Evolutionary conservation across 1,284 basidiomycete genomes (phyloP).

Genomic region (Inonotus obliquus): DNA sequence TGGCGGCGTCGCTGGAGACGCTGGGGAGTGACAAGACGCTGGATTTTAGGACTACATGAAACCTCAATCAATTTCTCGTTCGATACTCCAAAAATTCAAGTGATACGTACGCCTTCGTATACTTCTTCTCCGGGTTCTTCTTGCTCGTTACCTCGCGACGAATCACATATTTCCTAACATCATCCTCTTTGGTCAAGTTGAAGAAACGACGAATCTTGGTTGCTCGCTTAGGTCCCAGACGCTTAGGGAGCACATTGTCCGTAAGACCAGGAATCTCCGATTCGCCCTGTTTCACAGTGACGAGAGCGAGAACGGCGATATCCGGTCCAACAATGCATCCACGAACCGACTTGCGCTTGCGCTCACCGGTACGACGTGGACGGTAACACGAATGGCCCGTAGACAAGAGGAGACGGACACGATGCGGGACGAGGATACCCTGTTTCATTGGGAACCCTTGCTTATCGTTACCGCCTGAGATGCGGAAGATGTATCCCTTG

Average conservation of each 20-base stretch:
- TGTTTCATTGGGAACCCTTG: constrained; percentile 99
- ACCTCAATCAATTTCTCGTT: constrained; percentile 4
- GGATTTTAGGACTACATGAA: constrained; percentile 70
- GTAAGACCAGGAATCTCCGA: constrained; percentile 90
- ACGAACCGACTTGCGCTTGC: constrained; percentile 97
- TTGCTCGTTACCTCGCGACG: constrained; percentile 83
- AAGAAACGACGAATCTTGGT: constrained; percentile 98
- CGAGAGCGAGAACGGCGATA: constrained; percentile 91
- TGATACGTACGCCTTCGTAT: constrained; percentile 89
- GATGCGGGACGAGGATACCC: constrained; percentile 93
- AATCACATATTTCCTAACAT: constrained; percentile 96
- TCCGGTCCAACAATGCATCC: constrained; percentile 97
- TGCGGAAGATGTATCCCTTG: constrained; percentile 96
- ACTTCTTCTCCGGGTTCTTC: constrained; percentile 93
- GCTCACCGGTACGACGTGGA: constrained; percentile 88
- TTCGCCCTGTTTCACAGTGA: constrained; percentile 98
- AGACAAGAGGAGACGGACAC: constrained; percentile 90
- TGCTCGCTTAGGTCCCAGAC: constrained; percentile 92
- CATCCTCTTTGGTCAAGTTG: constrained; percentile 97
- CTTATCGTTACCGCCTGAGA: constrained; percentile 97
- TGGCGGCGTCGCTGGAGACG: constrained; percentile 97
- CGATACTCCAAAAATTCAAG: neutral
- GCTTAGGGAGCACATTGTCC: constrained; percentile 90
- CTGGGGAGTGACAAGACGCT: constrained; percentile 89
- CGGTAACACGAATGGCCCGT: constrained; percentile 99